Evolutionary conservation across 192 early-diverging fungal species (phyloP).

Genomic region (Umbelopsis sp.): DNA sequence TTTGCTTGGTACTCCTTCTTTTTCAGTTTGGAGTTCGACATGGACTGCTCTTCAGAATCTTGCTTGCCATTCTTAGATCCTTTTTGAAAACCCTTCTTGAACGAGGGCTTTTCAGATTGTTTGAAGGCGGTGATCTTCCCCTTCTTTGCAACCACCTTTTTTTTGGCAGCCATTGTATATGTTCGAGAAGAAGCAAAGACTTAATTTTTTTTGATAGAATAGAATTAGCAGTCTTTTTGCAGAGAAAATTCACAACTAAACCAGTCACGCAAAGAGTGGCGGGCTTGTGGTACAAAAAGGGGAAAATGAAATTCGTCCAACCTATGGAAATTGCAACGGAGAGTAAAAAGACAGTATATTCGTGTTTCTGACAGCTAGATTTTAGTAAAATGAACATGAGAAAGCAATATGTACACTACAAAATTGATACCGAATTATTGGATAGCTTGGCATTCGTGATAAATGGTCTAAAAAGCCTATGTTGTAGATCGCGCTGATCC

Average conservation of each 20-base stretch:
- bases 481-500: not conserved
- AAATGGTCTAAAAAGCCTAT: too few relatives aligned
- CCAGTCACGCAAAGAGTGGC: too few relatives aligned
- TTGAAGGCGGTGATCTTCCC: not conserved
- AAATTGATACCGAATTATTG: too few relatives aligned
- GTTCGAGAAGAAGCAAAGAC: not conserved
- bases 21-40: conserved; percentile 31
- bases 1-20: conserved; percentile 33
- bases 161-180: conserved; percentile 8
- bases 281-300: too few relatives aligned
- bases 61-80: conserved; percentile 16
- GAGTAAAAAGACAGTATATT: too few relatives aligned
- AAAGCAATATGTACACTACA: too few relatives aligned
- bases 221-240: not conserved
- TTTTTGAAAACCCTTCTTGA: not conserved
- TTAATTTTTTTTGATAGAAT: not conserved
- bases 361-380: too few relatives aligned
- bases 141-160: conserved; percentile 9
- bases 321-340: too few relatives aligned
- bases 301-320: too few relatives aligned
- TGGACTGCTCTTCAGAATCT: conserved; percentile 9
- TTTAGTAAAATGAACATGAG: too few relatives aligned
- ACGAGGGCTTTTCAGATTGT: not conserved
- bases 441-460: too few relatives aligned
- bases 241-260: not conserved